Base-by-base conservation (phyloP, 192 early-diverging fungal genomes). In the Coemansia sp. region DNA sequence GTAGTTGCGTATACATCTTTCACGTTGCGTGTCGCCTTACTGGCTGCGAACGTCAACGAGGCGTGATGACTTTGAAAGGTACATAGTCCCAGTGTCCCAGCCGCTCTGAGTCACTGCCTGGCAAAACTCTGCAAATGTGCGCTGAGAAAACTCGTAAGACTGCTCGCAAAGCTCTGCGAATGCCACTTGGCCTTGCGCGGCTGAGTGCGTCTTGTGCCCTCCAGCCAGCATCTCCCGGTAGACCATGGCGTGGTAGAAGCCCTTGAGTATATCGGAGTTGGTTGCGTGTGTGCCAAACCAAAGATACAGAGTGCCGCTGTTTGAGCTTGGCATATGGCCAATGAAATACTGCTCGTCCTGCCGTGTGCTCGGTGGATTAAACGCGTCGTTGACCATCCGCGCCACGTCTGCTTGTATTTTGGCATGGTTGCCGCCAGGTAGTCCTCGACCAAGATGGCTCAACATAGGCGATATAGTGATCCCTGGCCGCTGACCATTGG, bases 41-140 rank as follows among this genome's bases (percentile, higher is more conserved):
- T 13, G 55, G 13, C 15, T 7, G 46, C 64, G 53, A 20, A 75
- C 64, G 13, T 72, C 62, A 3, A 82, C 66, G 3, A 43, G 36
- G 11, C 65, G n/a, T 0, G 80, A 73, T 22, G 29, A 40, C 38
- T 77, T 82, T 31, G 62, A 62, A 46, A 78, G 61, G 62, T 75
- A 74, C 55, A 83, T 68, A 2, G 46, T 75, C 13, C 62, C 65
- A 10, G 53, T 69, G 36, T 83, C 80, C 80, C 75, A 76, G 49
- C 75, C 80, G 10, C 38, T 61, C 11, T 53, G 53, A n/a, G 49
- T 49, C 3, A 75, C 44, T 4, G 74, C 39, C 27, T 58, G 18
- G 55, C 57, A 52, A 12, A 76, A 67, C 6, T 64, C 58, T 3
- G 18, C 36, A 57, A 78, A 78, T 13, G 76, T 73, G 55, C 49